Evolutionary conservation across 2,329 filamentous ascomycete genomes (phyloP), one percentile per base, ranked within the genome.

Genomic region (Alternaria longipes): DNA sequence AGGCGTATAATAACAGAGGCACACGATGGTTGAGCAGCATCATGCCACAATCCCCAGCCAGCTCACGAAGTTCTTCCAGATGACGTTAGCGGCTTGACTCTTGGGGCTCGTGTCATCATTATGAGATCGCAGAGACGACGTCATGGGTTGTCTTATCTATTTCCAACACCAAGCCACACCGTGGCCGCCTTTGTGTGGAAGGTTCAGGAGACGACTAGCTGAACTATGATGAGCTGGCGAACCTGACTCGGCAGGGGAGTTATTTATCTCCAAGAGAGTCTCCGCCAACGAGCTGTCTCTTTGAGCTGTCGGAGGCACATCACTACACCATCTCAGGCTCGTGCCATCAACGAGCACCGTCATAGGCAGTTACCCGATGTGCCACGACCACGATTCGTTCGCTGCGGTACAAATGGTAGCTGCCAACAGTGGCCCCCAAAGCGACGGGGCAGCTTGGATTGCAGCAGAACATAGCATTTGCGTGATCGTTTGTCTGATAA

Each of bases 181-280:
- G 65, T 68, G 64, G 64, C 59, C 58, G 51, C 47, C 32, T 50
- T 46, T 65, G 56, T 65, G 28, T 68, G 67, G 62, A 54, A 56
- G 53, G 20, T 24, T 60, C 12, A 20, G 42, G 42, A 28, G 22
- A 63, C 14, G 60, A 54, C 44, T 47, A 36, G 40, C 46, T 45
- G 53, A 58, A 46, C 20, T 34, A 47, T 34, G 65, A 68, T 72
- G 67, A 71, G 70, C 41, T 73, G 66, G 68, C 69, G 20, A 53
- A 36, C 60, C 63, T 62, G 56, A 57, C 41, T 66, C 52, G 52
- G 42, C 54, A 55, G 42, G 45, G 36, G 44, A 42, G 20, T 42
- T 24, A 16, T 42, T 44, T 20, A 49, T 44, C 36, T 44, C 51
- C 56, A 20, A 49, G 62, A 56, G 26, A 18, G 28, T 53, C 52